Percentiles rank a stretch among this genome's conserved stretches.
Evolutionary conservation across 2,329 filamentous ascomycete genomes (phyloP).

Genomic region (Emmonsiellopsis sp.): DNA sequence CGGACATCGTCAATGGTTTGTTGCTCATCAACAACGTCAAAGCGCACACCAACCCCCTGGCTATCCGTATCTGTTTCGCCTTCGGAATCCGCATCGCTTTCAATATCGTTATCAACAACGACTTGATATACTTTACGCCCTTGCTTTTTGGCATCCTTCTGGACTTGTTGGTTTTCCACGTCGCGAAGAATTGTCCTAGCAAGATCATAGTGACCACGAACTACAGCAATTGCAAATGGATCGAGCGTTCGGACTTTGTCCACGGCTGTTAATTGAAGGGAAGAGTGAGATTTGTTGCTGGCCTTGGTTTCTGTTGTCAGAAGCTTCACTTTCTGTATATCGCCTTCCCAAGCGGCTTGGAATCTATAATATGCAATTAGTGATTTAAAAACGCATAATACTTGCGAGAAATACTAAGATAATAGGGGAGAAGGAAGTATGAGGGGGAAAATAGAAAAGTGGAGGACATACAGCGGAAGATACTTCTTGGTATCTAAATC

Average conservation of each 20-base stretch:
- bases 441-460: background rate
- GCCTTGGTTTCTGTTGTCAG: constrained; percentile 29
- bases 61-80: constrained; percentile 9
- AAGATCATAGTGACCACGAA: constrained; percentile 54
- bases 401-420: background rate
- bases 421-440: background rate
- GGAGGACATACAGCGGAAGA: constrained; percentile 7
- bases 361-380: constrained; percentile 8
- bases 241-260: constrained; percentile 42
- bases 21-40: constrained; percentile 52
- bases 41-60: constrained; percentile 21
- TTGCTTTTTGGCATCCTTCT: constrained; percentile 41
- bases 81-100: background rate
- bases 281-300: constrained; percentile 40
- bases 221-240: constrained; percentile 60
- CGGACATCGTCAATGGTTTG: constrained; percentile 72
- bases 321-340: constrained; percentile 48
- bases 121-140: constrained; percentile 30
- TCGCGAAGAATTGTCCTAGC: constrained; percentile 63
- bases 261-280: constrained; percentile 53
- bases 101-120: constrained; percentile 5
- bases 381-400: background rate
- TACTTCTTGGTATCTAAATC: constrained; percentile 46
- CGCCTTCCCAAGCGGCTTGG: constrained; percentile 59
- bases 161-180: constrained; percentile 54